Conservation (phyloP, 2,329 filamentous ascomycete species). For the Nemania diffusa region DNA sequence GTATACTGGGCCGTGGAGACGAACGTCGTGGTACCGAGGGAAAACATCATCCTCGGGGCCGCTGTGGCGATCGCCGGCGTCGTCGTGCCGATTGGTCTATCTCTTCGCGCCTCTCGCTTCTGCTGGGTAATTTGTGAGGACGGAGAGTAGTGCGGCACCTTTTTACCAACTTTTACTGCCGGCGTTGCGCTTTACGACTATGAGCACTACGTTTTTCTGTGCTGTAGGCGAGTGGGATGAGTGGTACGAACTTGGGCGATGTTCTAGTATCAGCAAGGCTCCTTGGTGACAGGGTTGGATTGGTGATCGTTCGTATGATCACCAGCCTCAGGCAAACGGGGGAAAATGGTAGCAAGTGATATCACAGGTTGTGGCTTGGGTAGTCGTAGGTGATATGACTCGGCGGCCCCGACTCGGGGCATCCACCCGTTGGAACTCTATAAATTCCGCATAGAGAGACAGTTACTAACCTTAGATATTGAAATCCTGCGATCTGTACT, state of each 20-base stretch:
- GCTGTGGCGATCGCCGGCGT: constrained; percentile 75
- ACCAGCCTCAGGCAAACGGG: constrained; percentile 64
- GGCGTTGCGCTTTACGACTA: constrained; percentile 50
- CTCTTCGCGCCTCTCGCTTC: constrained; percentile 30
- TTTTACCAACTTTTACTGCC: constrained; percentile 62
- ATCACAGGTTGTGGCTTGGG: not conserved
- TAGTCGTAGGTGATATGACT: too few species aligned
- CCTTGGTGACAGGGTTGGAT: constrained; percentile 82
- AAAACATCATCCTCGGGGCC: constrained; percentile 69
- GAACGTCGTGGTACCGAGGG: constrained; percentile 62
- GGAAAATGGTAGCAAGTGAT: constrained; percentile 28
- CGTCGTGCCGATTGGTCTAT: constrained; percentile 38
- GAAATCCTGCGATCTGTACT: constrained; percentile 57
- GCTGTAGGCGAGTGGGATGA: constrained; percentile 56
- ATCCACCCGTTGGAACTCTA: too few species aligned
- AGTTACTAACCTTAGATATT: not conserved
- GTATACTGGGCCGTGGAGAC: constrained; percentile 71
- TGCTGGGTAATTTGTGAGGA: constrained; percentile 19
- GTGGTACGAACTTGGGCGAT: constrained; percentile 61
- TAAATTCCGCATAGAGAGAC: not conserved
- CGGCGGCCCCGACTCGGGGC: too few species aligned
- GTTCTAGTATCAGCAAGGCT: constrained; percentile 79
- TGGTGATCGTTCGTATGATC: constrained; percentile 82
- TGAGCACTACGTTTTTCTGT: constrained; percentile 66
- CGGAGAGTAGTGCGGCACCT: constrained; percentile 53